Evolutionary conservation across 1,139 yeast genomes (phyloP).

Genomic region (Taphrina flavorubra): DNA sequence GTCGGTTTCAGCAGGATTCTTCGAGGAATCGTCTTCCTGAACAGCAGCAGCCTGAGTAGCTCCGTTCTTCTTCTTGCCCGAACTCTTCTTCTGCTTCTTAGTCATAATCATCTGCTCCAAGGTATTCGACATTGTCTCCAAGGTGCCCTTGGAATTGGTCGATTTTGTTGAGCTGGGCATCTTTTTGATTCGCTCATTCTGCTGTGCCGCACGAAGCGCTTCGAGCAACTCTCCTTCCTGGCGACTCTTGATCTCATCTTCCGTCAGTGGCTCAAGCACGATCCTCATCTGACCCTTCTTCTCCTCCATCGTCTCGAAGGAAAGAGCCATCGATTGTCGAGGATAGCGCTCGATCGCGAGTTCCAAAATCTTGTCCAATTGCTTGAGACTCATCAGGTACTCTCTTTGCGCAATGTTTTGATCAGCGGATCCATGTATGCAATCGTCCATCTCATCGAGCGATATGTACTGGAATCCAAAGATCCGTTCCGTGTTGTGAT

Average conservation of each 20-base stretch:
- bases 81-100: background rate
- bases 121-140: slow-evolving; percentile 34
- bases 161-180: slow-evolving; percentile 14
- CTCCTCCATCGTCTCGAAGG: slow-evolving; percentile 30
- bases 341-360: slow-evolving; percentile 51
- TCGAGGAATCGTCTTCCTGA: background rate
- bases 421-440: slow-evolving; percentile 60
- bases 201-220: slow-evolving; percentile 33
- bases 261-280: slow-evolving; percentile 36
- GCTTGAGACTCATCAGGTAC: slow-evolving; percentile 65
- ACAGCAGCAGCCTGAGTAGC: background rate
- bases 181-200: slow-evolving; percentile 25
- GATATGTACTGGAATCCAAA: slow-evolving; percentile 93
- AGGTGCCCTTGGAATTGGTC: slow-evolving; percentile 27
- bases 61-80: background rate
- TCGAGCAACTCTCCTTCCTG: slow-evolving; percentile 34
- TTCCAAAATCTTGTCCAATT: slow-evolving; percentile 64
- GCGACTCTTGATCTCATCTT: slow-evolving; percentile 27
- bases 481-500: slow-evolving; percentile 77
- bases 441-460: slow-evolving; percentile 68
- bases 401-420: slow-evolving; percentile 71
- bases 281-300: slow-evolving; percentile 30
- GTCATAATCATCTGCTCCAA: slow-evolving; percentile 29
- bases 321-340: slow-evolving; percentile 41
- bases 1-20: background rate